These are phyloP conservation scores for Cucurbita argyrosperma DNA, from an alignment of 306 rosid genomes.

Conservation along the genomic window DNA sequence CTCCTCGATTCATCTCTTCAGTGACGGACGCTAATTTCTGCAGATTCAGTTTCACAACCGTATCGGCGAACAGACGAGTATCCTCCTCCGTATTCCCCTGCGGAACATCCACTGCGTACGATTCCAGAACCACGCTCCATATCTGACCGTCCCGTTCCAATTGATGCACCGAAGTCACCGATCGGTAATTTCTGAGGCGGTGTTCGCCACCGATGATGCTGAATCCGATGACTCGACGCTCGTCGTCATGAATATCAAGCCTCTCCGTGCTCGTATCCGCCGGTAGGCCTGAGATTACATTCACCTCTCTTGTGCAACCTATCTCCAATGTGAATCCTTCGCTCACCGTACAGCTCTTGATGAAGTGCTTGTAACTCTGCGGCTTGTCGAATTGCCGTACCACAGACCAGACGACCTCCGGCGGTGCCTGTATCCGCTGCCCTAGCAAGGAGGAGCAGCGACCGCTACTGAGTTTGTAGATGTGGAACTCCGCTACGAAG, in stretches of 20 bases:
- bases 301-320: conserved; percentile 4
- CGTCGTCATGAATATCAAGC: conserved; percentile 2
- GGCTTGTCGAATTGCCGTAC: background rate
- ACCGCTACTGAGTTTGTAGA: background rate
- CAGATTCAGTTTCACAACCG: conserved; percentile 6
- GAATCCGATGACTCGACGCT: background rate
- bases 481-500: background rate
- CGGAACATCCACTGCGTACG: conserved; percentile 7
- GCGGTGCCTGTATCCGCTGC: background rate
- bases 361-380: conserved; percentile 5
- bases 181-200: conserved; percentile 6
- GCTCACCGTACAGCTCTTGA: conserved; percentile 1
- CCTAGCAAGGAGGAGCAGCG: conserved; percentile 4
- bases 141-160: background rate
- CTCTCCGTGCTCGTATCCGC: conserved; percentile 3
- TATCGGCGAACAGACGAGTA: background rate
- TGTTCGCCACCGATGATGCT: conserved; percentile 5
- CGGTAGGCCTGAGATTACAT: conserved; percentile 3
- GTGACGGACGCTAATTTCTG: background rate
- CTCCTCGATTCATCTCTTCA: background rate
- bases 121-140: conserved; percentile 4
- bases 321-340: background rate
- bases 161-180: background rate
- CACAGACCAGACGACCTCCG: background rate
- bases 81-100: conserved; percentile 1